These are phyloP conservation scores for Tarenaya hassleriana DNA, from an alignment of 345 rosid species.

Conservation along the genomic window DNA sequence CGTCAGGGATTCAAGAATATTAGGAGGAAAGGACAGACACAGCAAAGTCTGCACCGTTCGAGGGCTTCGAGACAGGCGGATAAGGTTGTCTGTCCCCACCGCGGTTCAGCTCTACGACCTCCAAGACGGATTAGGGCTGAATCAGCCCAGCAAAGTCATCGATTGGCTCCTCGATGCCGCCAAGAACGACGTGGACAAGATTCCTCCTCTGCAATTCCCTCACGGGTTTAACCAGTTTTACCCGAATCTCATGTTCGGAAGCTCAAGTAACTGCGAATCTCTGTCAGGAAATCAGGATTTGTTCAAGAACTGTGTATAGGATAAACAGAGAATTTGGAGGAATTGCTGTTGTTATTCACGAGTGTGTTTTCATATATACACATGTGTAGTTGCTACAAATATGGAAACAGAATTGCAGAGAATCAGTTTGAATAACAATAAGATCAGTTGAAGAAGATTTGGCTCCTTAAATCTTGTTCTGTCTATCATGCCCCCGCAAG, in stretches of 20 bases:
- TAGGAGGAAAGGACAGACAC: slow-evolving; percentile 96
- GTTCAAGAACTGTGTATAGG: slow-evolving; percentile 20
- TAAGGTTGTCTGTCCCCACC: slow-evolving; percentile 88
- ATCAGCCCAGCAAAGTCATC: slow-evolving; percentile 89
- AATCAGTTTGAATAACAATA: too few species aligned
- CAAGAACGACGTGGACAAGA: slow-evolving; percentile 70
- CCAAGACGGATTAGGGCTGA: slow-evolving; percentile 77
- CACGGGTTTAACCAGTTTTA: slow-evolving; percentile 68
- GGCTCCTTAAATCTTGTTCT: too few species aligned
- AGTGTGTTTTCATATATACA: too few species aligned
- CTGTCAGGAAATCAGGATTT: slow-evolving; percentile 18
- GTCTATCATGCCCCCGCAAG: too few species aligned
- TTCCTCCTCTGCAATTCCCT: slow-evolving; percentile 80
- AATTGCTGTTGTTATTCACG: too few species aligned
- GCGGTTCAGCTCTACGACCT: slow-evolving; percentile 89
- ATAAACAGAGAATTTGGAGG: too few species aligned
- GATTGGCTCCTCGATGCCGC: slow-evolving; percentile 88
- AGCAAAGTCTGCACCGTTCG: slow-evolving; percentile 92
- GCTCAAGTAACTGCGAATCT: slow-evolving; percentile 23
- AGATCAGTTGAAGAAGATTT: too few species aligned
- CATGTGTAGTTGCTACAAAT: too few species aligned
- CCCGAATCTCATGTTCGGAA: slow-evolving; percentile 36
- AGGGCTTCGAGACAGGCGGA: slow-evolving; percentile 81
- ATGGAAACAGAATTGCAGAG: too few species aligned
- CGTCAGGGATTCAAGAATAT: slow-evolving; percentile 73